Percentiles rank a stretch among this genome's conserved stretches.
Conservation (phyloP, 768 basidiomycete genomes). For the Hemileccinum rubropunctum region DNA sequence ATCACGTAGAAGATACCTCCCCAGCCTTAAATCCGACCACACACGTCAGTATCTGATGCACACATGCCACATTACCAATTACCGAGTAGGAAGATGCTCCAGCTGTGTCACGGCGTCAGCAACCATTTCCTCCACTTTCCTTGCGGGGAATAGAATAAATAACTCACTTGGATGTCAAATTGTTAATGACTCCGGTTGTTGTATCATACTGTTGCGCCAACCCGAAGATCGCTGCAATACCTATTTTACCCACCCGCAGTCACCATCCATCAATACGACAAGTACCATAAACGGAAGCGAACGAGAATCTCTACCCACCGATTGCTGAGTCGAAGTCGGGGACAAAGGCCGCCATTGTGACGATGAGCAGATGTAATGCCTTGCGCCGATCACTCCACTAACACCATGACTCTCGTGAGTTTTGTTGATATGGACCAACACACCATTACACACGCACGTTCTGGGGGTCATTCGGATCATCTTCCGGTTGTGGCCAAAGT, state of each 20-base stretch:
- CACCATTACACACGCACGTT: slow-evolving; percentile 36
- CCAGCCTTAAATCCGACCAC: slow-evolving; percentile 19
- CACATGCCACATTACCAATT: not conserved
- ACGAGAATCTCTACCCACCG: slow-evolving; percentile 30
- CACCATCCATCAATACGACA: not conserved
- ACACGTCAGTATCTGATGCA: slow-evolving; percentile 1
- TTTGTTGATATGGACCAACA: not conserved
- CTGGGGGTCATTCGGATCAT: slow-evolving; percentile 52
- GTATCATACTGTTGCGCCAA: slow-evolving; percentile 45
- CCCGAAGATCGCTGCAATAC: slow-evolving; percentile 49
- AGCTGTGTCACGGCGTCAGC: slow-evolving; percentile 21
- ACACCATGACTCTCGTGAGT: not conserved
- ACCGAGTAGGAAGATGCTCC: slow-evolving; percentile 51
- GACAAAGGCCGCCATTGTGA: slow-evolving; percentile 51
- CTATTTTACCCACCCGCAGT: slow-evolving; percentile 22
- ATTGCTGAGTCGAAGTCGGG: slow-evolving; percentile 55
- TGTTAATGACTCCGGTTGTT: slow-evolving; percentile 47
- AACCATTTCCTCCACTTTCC: not conserved
- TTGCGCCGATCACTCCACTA: slow-evolving; percentile 48
- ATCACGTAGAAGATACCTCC: slow-evolving; percentile 31
- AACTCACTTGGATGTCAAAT: slow-evolving; percentile 44
- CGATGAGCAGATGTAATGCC: slow-evolving; percentile 43
- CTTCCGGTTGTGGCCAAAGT: slow-evolving; percentile 54
- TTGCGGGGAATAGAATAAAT: not conserved
- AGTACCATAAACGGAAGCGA: too few relatives aligned